Evolutionary conservation across 768 basidiomycete genomes (phyloP).

Genomic region (Agaricus blazei): DNA sequence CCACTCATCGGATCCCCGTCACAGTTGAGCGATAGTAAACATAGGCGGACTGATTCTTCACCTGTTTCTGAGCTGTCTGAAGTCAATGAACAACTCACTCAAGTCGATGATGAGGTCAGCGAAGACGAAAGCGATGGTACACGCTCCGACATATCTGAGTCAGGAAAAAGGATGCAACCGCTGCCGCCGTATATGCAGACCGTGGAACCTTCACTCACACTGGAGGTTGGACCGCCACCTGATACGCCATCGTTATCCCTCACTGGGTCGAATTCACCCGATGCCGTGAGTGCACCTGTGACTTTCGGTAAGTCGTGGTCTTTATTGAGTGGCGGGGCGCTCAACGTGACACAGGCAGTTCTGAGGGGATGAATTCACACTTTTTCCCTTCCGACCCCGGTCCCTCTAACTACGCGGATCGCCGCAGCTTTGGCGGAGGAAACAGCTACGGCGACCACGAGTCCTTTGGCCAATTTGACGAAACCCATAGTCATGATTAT

Average conservation of each 20-base stretch:
- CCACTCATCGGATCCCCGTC: background rate
- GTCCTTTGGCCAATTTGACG: background rate
- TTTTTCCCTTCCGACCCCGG: background rate
- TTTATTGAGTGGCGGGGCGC: background rate
- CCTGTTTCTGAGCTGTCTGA: background rate
- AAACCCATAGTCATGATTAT: background rate
- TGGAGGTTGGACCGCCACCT: background rate
- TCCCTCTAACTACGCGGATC: background rate
- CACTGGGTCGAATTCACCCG: background rate
- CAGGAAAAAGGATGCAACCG: slow-evolving; percentile 2
- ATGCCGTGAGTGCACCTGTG: background rate
- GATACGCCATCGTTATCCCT: background rate
- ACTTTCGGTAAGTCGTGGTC: background rate
- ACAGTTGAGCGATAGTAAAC: background rate
- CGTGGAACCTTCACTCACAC: background rate
- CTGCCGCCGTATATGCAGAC: background rate
- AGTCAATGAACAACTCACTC: background rate
- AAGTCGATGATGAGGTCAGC: background rate
- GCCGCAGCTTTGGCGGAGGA: background rate
- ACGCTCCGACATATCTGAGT: slow-evolving; percentile 5
- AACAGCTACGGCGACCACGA: background rate
- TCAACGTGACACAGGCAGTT: background rate
- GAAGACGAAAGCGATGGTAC: background rate
- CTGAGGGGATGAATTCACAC: background rate
- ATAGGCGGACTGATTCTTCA: background rate